Evolutionary conservation across 148 eudicot species (phyloP).

Genomic region (Vaccinium macrocarpon): DNA sequence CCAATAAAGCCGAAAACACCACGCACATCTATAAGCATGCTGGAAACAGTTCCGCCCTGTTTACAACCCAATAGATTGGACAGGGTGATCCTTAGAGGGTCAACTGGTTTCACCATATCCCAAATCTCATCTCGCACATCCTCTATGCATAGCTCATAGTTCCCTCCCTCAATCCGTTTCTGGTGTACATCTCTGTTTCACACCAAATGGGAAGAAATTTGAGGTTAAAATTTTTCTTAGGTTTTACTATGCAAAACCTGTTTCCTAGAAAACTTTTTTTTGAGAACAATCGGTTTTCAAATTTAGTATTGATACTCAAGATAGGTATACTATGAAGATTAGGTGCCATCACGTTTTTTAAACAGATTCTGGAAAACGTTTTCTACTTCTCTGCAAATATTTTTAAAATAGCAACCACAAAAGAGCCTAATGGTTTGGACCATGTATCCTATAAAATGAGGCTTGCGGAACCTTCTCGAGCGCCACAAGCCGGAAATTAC

Average conservation of each 20-base stretch:
- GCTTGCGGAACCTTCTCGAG: slow-evolving; percentile 48
- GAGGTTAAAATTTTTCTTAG: neutral
- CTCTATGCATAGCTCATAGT: slow-evolving; percentile 91
- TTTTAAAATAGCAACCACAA: neutral
- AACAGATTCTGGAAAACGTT: neutral
- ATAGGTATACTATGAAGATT: neutral
- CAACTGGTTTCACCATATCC: slow-evolving; percentile 99
- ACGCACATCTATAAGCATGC: slow-evolving; percentile 97
- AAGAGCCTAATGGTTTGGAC: neutral
- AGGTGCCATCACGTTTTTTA: neutral
- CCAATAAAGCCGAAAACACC: slow-evolving; percentile 23
- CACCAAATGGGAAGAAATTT: neutral
- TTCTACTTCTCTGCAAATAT: neutral
- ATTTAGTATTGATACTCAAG: neutral
- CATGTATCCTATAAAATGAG: slow-evolving; percentile 57
- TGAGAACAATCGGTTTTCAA: neutral
- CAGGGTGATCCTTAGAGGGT: slow-evolving; percentile 73
- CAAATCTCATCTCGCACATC: slow-evolving; percentile 98
- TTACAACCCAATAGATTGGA: slow-evolving; percentile 77
- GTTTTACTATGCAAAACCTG: neutral
- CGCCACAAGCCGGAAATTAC: slow-evolving; percentile 65
- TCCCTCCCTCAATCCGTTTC: slow-evolving; percentile 99
- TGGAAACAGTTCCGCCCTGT: slow-evolving; percentile 98
- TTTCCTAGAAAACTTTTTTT: neutral
- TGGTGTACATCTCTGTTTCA: slow-evolving; percentile 91